phyloP scores from a whole-genome alignment of 352 stramenopile genomes.

The Pythium volutum region DNA sequence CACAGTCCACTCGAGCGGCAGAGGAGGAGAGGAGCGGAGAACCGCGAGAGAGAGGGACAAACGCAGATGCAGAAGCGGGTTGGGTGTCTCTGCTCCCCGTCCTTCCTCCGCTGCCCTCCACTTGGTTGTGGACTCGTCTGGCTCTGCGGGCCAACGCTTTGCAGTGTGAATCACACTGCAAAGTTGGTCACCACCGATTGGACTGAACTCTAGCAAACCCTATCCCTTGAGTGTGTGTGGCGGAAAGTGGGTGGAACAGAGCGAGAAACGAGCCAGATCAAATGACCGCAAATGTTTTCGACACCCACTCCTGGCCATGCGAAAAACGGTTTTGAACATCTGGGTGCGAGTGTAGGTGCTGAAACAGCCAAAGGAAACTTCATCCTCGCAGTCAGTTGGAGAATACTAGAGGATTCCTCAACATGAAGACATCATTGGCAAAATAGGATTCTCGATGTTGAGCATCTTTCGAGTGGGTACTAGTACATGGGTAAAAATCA shows the following conservation, averaged over 20 bases:
- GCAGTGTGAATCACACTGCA: too few relatives aligned
- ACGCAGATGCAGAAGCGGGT: not conserved
- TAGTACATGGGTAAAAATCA: too few relatives aligned
- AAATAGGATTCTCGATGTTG: too few relatives aligned
- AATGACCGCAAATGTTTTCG: too few relatives aligned
- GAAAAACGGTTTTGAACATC: not conserved
- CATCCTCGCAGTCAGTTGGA: too few relatives aligned
- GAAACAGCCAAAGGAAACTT: too few relatives aligned
- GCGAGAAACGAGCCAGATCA: not conserved
- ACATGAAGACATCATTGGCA: too few relatives aligned
- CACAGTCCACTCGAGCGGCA: not conserved
- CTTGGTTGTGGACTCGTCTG: not conserved
- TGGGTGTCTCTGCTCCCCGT: not conserved
- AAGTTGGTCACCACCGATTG: not conserved
- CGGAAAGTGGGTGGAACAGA: not conserved
- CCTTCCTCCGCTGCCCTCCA: not conserved
- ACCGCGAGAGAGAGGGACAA: not conserved
- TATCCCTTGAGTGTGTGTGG: not conserved
- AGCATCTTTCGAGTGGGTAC: too few relatives aligned
- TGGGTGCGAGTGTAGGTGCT: too few relatives aligned
- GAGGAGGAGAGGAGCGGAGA: not conserved
- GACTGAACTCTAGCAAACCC: conserved; percentile 2
- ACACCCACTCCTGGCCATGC: not conserved
- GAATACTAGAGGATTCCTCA: too few relatives aligned
- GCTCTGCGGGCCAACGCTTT: not conserved